Conservation (phyloP, 768 basidiomycete genomes). For the Naganishia antarctica region DNA sequence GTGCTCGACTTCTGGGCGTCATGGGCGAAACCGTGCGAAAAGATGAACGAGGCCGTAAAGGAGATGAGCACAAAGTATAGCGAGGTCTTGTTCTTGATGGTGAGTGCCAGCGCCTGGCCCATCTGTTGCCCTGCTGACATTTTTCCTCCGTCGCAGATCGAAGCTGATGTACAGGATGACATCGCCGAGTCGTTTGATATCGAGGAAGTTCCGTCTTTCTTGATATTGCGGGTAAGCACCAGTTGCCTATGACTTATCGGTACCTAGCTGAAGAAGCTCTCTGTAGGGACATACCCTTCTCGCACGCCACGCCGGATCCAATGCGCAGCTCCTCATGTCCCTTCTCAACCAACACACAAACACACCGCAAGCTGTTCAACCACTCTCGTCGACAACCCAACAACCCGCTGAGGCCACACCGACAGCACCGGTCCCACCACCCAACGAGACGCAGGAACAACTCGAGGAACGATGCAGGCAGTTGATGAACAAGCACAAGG, state of each 20-base stretch:
- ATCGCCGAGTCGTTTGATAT: conserved; percentile 91
- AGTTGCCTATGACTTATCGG: background rate
- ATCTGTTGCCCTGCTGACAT: background rate
- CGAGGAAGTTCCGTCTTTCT: conserved; percentile 76
- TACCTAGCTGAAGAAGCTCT: background rate
- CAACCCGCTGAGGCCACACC: conserved; percentile 49
- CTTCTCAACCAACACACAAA: conserved; percentile 60
- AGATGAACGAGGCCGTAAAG: conserved; percentile 74
- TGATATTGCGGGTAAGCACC: conserved; percentile 68
- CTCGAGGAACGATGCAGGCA: conserved; percentile 60
- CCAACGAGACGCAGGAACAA: conserved; percentile 59
- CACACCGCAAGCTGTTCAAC: conserved; percentile 46
- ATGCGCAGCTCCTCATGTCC: conserved; percentile 61
- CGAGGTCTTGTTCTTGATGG: conserved; percentile 67
- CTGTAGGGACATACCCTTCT: conserved; percentile 84
- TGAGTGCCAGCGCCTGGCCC: too few species aligned
- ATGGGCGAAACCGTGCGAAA: conserved; percentile 85
- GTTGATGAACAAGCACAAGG: conserved; percentile 72
- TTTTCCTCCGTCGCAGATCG: conserved; percentile 36
- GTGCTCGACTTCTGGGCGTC: conserved; percentile 89
- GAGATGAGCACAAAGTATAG: conserved; percentile 72
- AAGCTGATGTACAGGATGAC: conserved; percentile 55
- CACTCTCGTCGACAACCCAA: conserved; percentile 57
- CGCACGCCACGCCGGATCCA: conserved; percentile 70
- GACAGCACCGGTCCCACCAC: conserved; percentile 28